These are phyloP conservation scores for Martiniozyma asiatica DNA, from an alignment of 1,139 yeast species.

Conservation along the genomic window DNA sequence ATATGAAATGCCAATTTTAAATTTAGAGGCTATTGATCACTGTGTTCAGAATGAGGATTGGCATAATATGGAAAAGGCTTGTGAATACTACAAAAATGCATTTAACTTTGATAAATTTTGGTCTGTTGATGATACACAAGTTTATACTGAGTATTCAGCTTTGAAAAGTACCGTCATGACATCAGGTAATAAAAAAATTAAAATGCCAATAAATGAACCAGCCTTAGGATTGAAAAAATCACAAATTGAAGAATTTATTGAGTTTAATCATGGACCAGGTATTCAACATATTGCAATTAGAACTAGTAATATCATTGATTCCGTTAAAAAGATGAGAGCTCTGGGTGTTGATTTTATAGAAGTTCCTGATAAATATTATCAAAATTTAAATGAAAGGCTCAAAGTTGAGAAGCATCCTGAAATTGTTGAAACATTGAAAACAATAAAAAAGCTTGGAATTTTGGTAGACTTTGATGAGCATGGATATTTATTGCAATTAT, in stretches of 20 bases:
- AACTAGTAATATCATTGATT: conserved; percentile 45
- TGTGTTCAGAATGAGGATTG: conserved; percentile 71
- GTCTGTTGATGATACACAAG: conserved; percentile 72
- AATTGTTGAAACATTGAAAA: conserved; percentile 37
- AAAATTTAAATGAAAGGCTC: conserved; percentile 33
- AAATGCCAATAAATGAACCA: conserved; percentile 81
- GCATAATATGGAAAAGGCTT: conserved; percentile 50
- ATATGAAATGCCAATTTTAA: conserved; percentile 12
- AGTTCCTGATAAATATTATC: conserved; percentile 47
- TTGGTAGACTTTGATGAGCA: conserved; percentile 63
- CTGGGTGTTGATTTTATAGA: conserved; percentile 64
- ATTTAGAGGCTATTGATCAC: conserved; percentile 47
- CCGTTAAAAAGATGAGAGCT: conserved; percentile 40
- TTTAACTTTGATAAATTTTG: conserved; percentile 71
- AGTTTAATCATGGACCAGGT: conserved; percentile 69
- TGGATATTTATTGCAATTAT: conserved; percentile 66
- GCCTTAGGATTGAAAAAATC: conserved; percentile 53
- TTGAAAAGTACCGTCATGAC: conserved; percentile 70
- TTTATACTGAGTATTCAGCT: conserved; percentile 59
- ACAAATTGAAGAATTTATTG: conserved; percentile 74
- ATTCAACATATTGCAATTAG: conserved; percentile 69
- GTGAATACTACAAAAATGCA: conserved; percentile 44
- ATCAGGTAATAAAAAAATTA: conserved; percentile 48
- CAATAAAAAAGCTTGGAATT: conserved; percentile 33
- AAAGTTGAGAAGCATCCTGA: conserved; percentile 24